A percentile compares a stretch with the other conserved stretches of the same genome.
These are phyloP conservation scores for Fagopyrum tataricum DNA, from an alignment of 148 eudicot species.

Conservation along the genomic window DNA sequence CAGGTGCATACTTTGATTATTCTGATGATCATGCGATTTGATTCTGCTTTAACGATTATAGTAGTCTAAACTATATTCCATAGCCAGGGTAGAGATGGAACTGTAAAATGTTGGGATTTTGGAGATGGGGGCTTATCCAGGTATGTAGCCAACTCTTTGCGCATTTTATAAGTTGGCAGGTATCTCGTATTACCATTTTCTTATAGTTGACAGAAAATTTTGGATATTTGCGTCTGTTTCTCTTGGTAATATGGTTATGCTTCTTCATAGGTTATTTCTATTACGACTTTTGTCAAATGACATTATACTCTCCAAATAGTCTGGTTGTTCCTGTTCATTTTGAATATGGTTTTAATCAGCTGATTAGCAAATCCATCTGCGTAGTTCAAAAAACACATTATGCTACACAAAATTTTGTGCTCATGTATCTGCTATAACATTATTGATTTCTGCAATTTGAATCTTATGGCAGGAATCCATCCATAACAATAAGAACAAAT, in stretches of 20 bases:
- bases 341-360: neutral
- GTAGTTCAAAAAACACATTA: neutral
- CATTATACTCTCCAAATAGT: neutral
- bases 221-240: neutral
- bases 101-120: constrained; percentile 71
- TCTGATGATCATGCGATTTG: constrained; percentile 6
- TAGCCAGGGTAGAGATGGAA: constrained; percentile 94
- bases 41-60: neutral
- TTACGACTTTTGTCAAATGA: neutral
- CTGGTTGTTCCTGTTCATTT: neutral
- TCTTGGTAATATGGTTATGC: neutral
- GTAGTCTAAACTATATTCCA: constrained; percentile 8
- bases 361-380: neutral
- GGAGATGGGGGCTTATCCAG: constrained; percentile 64
- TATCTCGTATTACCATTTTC: constrained; percentile 1
- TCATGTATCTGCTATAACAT: neutral
- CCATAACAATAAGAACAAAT: constrained; percentile 45
- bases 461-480: constrained; percentile 42
- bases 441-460: neutral
- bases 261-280: neutral
- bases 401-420: neutral
- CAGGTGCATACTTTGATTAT: constrained; percentile 31
- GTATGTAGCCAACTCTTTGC: constrained; percentile 19
- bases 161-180: neutral
- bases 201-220: neutral